A percentile compares a stretch with the other conserved stretches of the same genome.
Conservation (phyloP, 2,329 filamentous ascomycete species). For the Botryosphaeria dothidea region DNA sequence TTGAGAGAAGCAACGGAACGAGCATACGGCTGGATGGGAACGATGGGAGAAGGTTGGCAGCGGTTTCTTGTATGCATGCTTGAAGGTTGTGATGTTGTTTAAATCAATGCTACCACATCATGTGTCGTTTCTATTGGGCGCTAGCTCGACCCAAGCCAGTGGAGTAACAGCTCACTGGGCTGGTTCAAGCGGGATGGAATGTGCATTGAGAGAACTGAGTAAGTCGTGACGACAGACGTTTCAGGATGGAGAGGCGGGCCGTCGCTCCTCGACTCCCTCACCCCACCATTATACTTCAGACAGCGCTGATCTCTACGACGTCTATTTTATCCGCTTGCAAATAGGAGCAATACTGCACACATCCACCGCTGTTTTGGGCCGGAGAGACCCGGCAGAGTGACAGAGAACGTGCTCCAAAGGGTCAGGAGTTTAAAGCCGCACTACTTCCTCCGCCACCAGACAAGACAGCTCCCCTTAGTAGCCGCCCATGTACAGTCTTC, state of each 20-base stretch:
- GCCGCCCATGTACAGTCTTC: not conserved
- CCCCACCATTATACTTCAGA: constrained; percentile 3
- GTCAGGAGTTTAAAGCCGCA: not conserved
- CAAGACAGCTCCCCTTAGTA: not conserved
- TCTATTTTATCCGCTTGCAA: not conserved
- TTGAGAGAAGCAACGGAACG: too few relatives aligned
- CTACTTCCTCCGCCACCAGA: not conserved
- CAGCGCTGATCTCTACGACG: not conserved
- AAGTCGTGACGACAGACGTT: constrained; percentile 9
- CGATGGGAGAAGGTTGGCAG: too few relatives aligned
- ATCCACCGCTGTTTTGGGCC: too few relatives aligned
- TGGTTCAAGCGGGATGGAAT: not conserved
- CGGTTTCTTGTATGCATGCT: too few relatives aligned
- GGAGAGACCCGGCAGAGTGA: not conserved
- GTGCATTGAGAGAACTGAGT: not conserved
- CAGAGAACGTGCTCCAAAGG: too few relatives aligned
- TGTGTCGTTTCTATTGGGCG: not conserved
- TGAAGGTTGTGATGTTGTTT: too few relatives aligned
- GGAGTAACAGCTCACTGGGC: too few relatives aligned
- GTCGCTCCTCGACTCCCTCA: not conserved
- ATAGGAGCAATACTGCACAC: too few relatives aligned
- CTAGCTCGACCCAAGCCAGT: too few relatives aligned
- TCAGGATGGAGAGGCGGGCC: constrained; percentile 6
- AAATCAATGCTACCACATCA: too few relatives aligned
- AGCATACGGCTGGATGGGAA: too few relatives aligned